phyloP scores from a whole-genome alignment of 2,329 filamentous ascomycete species.

The Plectosphaerella plurivora region DNA sequence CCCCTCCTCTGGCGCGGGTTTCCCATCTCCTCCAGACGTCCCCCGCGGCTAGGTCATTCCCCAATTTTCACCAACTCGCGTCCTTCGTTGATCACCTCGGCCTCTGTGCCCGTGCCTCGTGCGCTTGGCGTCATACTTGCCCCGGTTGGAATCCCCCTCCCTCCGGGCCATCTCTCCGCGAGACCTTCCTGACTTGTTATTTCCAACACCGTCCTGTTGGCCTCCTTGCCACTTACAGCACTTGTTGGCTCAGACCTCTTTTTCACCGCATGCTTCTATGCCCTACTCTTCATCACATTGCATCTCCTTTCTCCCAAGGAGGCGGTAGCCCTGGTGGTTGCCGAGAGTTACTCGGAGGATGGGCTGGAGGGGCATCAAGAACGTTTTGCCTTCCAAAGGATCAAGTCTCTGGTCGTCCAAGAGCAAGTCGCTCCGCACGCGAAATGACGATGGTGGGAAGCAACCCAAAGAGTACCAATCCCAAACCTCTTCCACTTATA shows the following conservation, averaged over 20 bases:
- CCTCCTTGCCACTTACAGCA: too few relatives aligned
- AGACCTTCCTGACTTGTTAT: too few relatives aligned
- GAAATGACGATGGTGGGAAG: constrained; percentile 2
- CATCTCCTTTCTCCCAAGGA: neutral
- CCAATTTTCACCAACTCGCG: too few relatives aligned
- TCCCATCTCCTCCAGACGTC: too few relatives aligned
- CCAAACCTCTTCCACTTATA: neutral
- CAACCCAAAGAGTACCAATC: too few relatives aligned
- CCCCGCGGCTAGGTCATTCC: too few relatives aligned
- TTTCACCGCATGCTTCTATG: too few relatives aligned
- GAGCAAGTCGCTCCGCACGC: constrained; percentile 14
- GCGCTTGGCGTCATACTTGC: neutral
- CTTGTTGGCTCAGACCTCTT: too few relatives aligned
- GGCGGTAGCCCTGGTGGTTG: too few relatives aligned
- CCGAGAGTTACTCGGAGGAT: constrained; percentile 16
- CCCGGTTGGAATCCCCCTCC: neutral
- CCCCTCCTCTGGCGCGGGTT: neutral
- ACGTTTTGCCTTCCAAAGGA: constrained; percentile 26
- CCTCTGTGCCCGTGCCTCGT: too few relatives aligned
- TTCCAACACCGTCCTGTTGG: neutral
- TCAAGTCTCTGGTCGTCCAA: constrained; percentile 24
- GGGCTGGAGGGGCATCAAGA: constrained; percentile 33
- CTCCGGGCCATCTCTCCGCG: too few relatives aligned
- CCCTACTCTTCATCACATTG: neutral
- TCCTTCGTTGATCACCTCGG: too few relatives aligned